Conservation (phyloP, 257 asterid genomes). For the Scutellaria baicalensis region DNA sequence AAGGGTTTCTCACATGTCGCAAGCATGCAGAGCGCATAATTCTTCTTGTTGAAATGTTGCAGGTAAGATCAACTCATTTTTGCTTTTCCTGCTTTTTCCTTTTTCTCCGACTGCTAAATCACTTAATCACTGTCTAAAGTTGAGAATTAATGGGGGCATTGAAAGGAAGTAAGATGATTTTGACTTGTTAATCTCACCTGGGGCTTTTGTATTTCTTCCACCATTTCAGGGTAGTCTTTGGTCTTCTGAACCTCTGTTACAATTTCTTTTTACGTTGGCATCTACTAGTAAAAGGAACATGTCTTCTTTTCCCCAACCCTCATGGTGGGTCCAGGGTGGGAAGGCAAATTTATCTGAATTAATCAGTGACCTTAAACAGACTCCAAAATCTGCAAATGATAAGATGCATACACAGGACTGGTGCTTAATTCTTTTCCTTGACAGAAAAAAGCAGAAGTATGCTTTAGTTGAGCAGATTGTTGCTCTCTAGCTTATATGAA, state of each 20-base stretch:
- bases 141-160: not conserved
- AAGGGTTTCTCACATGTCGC: constrained; percentile 93
- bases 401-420: not conserved
- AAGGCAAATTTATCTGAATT: not conserved
- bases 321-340: not conserved
- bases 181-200: not conserved
- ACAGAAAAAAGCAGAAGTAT: not conserved
- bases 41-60: constrained; percentile 98
- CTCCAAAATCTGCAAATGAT: not conserved
- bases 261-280: not conserved
- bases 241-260: not conserved
- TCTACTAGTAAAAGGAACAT: not conserved
- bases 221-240: not conserved
- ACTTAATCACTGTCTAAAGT: not conserved
- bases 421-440: not conserved
- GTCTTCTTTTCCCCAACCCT: not conserved
- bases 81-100: not conserved
- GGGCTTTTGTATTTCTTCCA: not conserved
- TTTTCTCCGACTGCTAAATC: not conserved
- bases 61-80: constrained; percentile 32
- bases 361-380: not conserved
- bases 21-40: constrained; percentile 96
- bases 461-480: not conserved
- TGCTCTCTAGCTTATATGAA: not conserved
- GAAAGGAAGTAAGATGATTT: not conserved